Evolutionary conservation across 495 filamentous ascomycete genomes (phyloP), one percentile per base, ranked within the genome.

Genomic region (Penicillium samsonianum): DNA sequence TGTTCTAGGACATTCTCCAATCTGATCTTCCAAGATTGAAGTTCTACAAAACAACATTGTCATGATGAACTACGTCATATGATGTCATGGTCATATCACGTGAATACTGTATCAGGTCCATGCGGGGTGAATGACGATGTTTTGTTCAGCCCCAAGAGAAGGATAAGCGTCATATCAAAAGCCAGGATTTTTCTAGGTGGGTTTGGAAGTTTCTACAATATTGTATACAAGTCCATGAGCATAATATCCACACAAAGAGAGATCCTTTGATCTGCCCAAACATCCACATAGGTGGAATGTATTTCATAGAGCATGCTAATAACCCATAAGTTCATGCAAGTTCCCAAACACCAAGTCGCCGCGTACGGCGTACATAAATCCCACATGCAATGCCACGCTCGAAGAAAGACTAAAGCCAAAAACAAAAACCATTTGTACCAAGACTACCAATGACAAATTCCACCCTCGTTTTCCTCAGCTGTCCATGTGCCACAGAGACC

Each of bases 401-500:
- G 52, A 28, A 59, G 20, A 31, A 55, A 55, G 35, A 52, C 25
- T 14, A 14, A 33, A 14, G 11, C 10, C 31, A 44, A 45, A 23
- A 30, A 54, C 9, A 16, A n/a, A 51, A 17, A 8, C 28, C 22
- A 38, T 35, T 17, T 42, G 22, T n/a, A 20, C 28, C 25, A 26
- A 14, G 5, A 42, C 73, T 61, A 83, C 78, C 79, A 85, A 68
- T 88, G 83, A 61, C 88, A 91, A 37, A 91, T 79, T 0, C 88
- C 88, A 22, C 88, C 88, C 35, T 89, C 90, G 38, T 86, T 90
- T 47, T 95, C 91, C 64, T 91, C 88, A 53, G 92, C 86, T 3
- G 81, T 84, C 92, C 92, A 97, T 3, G 85, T 88, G 3, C 90
- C 91, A 4, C 90, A 90, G 53, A 96, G 75, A 6, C 92, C 92